Conservation (phyloP, 768 basidiomycete species). For the Coprinopsis cinerea region DNA sequence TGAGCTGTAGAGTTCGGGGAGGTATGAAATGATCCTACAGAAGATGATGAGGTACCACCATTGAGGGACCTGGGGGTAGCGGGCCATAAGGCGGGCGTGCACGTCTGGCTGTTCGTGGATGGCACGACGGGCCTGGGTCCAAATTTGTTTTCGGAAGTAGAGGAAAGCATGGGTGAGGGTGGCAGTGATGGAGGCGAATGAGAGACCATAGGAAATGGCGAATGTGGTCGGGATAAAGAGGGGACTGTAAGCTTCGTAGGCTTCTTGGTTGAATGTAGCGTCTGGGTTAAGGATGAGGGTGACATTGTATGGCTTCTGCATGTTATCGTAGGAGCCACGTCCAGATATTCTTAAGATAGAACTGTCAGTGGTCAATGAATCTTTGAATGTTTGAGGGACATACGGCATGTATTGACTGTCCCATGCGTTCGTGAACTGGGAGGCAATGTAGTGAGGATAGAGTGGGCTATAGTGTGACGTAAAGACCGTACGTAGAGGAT, state of each 20-base stretch:
- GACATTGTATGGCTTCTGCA: constrained; percentile 52
- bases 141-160: constrained; percentile 77
- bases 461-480: background rate
- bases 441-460: background rate
- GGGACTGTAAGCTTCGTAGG: constrained; percentile 54
- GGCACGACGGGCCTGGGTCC: constrained; percentile 61
- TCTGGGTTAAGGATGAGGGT: constrained; percentile 47
- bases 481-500: constrained; percentile 41
- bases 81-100: constrained; percentile 76
- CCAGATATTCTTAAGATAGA: constrained; percentile 53
- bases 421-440: constrained; percentile 60
- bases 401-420: constrained; percentile 50
- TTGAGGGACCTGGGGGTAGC: constrained; percentile 70
- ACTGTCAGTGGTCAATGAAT: too few species aligned
- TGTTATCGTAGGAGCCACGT: constrained; percentile 62
- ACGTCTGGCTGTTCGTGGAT: constrained; percentile 80
- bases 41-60: constrained; percentile 82
- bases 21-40: too few species aligned
- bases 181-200: constrained; percentile 78
- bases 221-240: constrained; percentile 68
- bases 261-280: constrained; percentile 47
- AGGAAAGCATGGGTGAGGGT: constrained; percentile 66
- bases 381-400: too few species aligned
- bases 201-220: constrained; percentile 72
- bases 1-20: too few species aligned